These are phyloP conservation scores for Diutina sp. DNA, from an alignment of 1,139 yeast genomes.

Conservation along the genomic window DNA sequence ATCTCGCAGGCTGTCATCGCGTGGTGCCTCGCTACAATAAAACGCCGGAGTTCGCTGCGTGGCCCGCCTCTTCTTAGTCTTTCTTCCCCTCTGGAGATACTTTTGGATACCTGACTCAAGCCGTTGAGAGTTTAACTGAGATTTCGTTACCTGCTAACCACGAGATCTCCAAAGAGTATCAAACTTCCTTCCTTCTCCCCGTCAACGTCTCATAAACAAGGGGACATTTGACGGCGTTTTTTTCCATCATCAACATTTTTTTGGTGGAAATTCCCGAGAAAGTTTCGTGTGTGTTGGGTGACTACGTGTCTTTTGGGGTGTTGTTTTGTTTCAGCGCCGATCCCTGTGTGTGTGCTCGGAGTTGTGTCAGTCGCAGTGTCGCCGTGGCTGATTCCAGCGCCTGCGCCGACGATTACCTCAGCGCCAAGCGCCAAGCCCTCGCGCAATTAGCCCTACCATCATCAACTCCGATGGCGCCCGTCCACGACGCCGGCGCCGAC, in stretches of 20 bases:
- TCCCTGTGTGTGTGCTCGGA: background rate
- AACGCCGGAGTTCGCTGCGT: background rate
- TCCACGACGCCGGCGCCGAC: background rate
- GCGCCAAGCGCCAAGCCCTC: background rate
- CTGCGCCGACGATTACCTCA: background rate
- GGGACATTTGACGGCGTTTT: too few relatives aligned
- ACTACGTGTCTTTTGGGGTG: background rate
- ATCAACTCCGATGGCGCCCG: background rate
- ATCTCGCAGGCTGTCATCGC: background rate
- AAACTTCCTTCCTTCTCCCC: too few relatives aligned
- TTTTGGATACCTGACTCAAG: too few relatives aligned
- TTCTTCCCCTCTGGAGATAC: background rate
- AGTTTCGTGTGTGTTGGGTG: background rate
- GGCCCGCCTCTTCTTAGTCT: background rate
- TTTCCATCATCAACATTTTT: too few relatives aligned
- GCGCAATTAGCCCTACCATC: too few relatives aligned
- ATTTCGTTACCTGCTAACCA: too few relatives aligned
- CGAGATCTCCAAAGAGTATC: too few relatives aligned
- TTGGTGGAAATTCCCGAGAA: background rate
- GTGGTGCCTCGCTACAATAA: background rate
- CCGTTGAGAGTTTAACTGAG: too few relatives aligned
- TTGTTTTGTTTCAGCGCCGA: background rate
- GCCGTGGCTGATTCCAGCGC: background rate
- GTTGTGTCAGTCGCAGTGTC: background rate
- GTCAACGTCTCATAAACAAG: too few relatives aligned